Evolutionary conservation across 139 green algal species (phyloP).

Genomic region (Parachlorella kessleri): DNA sequence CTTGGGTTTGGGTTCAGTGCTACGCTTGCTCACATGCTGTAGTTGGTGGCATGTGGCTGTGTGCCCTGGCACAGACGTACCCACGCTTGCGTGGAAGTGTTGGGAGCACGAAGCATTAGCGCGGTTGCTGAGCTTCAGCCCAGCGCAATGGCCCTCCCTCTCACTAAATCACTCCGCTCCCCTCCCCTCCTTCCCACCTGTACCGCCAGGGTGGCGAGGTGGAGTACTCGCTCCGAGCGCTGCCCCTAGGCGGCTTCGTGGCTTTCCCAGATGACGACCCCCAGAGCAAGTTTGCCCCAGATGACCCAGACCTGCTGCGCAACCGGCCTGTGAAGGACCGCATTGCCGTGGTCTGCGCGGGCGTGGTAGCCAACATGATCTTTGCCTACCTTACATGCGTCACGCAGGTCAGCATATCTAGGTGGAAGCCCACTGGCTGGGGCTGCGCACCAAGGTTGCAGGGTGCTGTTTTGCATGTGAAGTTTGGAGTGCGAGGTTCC

Average conservation of each 20-base stretch:
- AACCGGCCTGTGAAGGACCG: conserved; percentile 87
- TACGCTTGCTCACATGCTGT: not conserved
- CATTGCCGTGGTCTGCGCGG: conserved; percentile 87
- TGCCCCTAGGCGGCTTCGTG: conserved; percentile 97
- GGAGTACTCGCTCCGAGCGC: conserved; percentile 91
- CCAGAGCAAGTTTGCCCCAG: conserved; percentile 30
- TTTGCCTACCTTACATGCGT: conserved; percentile 70
- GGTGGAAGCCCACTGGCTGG: too few relatives aligned
- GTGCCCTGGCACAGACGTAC: not conserved
- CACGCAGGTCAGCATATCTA: not conserved
- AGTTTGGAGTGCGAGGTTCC: too few relatives aligned
- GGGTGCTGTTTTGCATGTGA: too few relatives aligned
- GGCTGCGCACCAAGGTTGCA: too few relatives aligned
- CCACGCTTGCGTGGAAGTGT: too few relatives aligned
- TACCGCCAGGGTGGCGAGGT: conserved; percentile 68
- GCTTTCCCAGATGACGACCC: conserved; percentile 97
- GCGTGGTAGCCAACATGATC: conserved; percentile 92
- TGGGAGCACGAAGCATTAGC: too few relatives aligned
- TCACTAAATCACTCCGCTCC: not conserved
- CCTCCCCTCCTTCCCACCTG: not conserved
- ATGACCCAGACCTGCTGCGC: conserved; percentile 52
- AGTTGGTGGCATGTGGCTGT: not conserved
- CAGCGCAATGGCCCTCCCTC: too few relatives aligned
- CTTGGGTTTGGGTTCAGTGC: too few relatives aligned
- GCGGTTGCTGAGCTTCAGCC: too few relatives aligned